Conservation (phyloP, 768 basidiomycete genomes). For the Tricholomella constricta region DNA sequence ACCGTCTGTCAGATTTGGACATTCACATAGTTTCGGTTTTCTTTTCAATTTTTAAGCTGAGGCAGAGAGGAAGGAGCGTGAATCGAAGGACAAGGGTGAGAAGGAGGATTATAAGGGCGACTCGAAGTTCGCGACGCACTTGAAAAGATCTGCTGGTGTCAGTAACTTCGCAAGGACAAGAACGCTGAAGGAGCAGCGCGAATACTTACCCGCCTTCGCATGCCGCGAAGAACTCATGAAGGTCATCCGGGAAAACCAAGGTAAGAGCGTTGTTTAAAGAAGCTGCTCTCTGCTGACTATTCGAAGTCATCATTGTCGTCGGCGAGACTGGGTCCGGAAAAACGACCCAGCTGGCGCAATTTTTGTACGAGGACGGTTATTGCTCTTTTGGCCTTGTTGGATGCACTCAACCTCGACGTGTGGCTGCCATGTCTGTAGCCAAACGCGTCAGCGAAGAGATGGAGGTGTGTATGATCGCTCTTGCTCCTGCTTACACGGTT, state of each 20-base stretch:
- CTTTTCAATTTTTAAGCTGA: slow-evolving; percentile 50
- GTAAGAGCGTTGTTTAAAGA: slow-evolving; percentile 36
- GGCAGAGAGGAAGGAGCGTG: slow-evolving; percentile 48
- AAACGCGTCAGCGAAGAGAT: slow-evolving; percentile 99
- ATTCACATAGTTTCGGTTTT: slow-evolving; percentile 70
- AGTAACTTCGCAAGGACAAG: slow-evolving; percentile 80
- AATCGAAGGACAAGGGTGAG: slow-evolving; percentile 54
- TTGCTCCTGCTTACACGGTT: background rate
- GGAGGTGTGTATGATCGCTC: slow-evolving; percentile 59
- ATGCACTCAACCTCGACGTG: slow-evolving; percentile 97
- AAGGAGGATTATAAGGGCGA: slow-evolving; percentile 87
- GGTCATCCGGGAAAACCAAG: slow-evolving; percentile 93
- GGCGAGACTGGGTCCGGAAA: slow-evolving; percentile 99
- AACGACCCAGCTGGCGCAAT: slow-evolving; percentile 95
- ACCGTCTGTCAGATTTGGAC: slow-evolving; percentile 57
- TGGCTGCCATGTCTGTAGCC: slow-evolving; percentile 99
- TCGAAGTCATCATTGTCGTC: slow-evolving; percentile 85
- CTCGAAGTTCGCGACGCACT: slow-evolving; percentile 94
- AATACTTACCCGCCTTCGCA: slow-evolving; percentile 97
- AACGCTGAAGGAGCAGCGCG: slow-evolving; percentile 92
- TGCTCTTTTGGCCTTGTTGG: slow-evolving; percentile 88
- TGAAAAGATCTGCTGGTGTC: slow-evolving; percentile 77
- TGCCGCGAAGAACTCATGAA: slow-evolving; percentile 92
- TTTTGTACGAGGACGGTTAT: slow-evolving; percentile 96
- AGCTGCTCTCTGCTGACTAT: slow-evolving; percentile 6